phyloP scores from a whole-genome alignment of 2,329 filamentous ascomycete genomes.

The Monosporascus sp. region DNA sequence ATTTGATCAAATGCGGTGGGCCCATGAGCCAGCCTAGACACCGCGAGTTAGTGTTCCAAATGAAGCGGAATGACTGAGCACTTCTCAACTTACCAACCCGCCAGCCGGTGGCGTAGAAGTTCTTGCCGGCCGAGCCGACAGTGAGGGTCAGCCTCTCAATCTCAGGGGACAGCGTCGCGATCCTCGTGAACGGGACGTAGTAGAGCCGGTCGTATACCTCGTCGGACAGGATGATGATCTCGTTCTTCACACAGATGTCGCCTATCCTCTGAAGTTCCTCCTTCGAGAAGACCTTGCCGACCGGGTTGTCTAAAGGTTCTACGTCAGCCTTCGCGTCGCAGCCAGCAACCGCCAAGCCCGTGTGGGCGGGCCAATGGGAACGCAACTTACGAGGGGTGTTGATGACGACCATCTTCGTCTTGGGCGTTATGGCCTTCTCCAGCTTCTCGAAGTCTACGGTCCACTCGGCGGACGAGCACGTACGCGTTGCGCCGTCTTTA shows the following conservation, averaged over 20 bases:
- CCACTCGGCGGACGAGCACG: conserved; percentile 85
- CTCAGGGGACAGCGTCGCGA: conserved; percentile 86
- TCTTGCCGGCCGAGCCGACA: conserved; percentile 94
- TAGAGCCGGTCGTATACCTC: conserved; percentile 93
- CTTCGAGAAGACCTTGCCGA: conserved; percentile 89
- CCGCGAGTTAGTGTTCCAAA: conserved; percentile 2
- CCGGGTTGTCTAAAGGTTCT: conserved; percentile 69
- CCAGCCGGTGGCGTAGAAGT: conserved; percentile 98
- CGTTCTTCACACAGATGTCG: conserved; percentile 83
- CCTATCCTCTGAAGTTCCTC: conserved; percentile 81
- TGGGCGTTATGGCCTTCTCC: conserved; percentile 72
- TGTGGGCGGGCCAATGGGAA: not conserved
- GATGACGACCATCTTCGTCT: conserved; percentile 93
- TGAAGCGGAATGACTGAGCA: not conserved
- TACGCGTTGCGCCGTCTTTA: conserved; percentile 68
- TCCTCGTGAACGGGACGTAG: conserved; percentile 91
- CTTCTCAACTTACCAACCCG: conserved; percentile 56
- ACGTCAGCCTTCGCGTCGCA: not conserved
- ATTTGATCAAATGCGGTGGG: conserved; percentile 79
- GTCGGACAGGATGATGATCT: conserved; percentile 88
- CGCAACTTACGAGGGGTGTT: conserved; percentile 58
- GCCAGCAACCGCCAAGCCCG: not conserved
- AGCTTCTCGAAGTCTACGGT: conserved; percentile 78
- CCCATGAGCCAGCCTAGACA: conserved; percentile 78
- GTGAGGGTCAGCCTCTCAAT: conserved; percentile 84